Base-by-base conservation (phyloP, 331 rosid genomes). In the Pyrus hybrid region DNA sequence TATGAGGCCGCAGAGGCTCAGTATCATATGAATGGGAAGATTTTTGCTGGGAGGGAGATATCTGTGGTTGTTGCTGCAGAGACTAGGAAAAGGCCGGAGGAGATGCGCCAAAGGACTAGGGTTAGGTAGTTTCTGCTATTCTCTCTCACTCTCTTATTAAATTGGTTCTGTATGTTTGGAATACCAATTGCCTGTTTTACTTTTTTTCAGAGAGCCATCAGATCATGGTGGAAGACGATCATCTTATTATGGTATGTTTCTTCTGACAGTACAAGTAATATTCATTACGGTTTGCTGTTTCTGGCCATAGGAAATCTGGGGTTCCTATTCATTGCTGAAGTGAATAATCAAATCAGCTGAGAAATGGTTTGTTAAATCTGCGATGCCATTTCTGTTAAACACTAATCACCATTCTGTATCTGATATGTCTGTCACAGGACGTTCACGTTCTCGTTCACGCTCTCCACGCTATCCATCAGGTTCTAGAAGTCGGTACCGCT, bases 41-140 rank as follows among this genome's bases (percentile, higher is more conserved):
- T 85, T 35, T 92, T 95, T 88, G 99, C 98, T 76, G 98, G 99
- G 70, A 86, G 99, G 82, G 99, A 95, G 94, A 95, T 95, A 82
- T 76, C 93, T 18, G 99, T 95, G 26, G 99, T 92, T 61, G 83
- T 95, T 72, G 99, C 99, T 51, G 90, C 96, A n/a, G 98, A 95
- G 89, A 77, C 96, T 18, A 91, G 99, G 86, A 95, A 95, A 88
- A 91, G 98, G 74, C 99, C 99, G 0, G 99, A 95, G 79, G 94
- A 95, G 78, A 95, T 95, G 99, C 97, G 96, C 13, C 97, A 88
- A 0, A 88, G 91, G 80, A 25, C 93, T 62, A 86, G 97, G 81
- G 6, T 56, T 72, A 90, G 96, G 93, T 95, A 84, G 18, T 78
- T 35, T 72, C 64, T 72, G 21, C 64, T 26, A 0, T 60, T 45